A percentile compares a stretch with the other conserved stretches of the same genome.
Conservation (phyloP, 495 filamentous ascomycete genomes). For the Aspergillus sclerotioniger region DNA sequence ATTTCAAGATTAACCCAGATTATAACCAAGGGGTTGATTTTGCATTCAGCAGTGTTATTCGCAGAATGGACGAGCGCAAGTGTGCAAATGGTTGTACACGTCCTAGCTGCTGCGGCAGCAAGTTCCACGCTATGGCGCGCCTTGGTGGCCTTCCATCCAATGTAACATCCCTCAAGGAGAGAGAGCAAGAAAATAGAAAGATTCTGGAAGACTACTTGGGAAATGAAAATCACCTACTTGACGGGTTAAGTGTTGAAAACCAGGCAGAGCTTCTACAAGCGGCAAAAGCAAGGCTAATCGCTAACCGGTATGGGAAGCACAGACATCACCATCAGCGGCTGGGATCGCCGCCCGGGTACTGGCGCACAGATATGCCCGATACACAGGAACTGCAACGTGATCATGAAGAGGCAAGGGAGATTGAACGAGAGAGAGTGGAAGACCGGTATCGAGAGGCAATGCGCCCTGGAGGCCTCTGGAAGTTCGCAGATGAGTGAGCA, state of each 20-base stretch:
- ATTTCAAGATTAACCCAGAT: conserved; percentile 84
- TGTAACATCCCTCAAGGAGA: conserved; percentile 19
- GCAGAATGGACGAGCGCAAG: conserved; percentile 68
- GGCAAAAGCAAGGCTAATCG: conserved; percentile 64
- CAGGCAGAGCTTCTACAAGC: conserved; percentile 59
- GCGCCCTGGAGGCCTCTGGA: conserved; percentile 69
- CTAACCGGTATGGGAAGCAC: conserved; percentile 73
- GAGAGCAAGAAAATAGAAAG: conserved; percentile 45
- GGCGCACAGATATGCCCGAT: conserved; percentile 81
- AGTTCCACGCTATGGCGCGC: conserved; percentile 64
- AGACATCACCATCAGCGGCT: conserved; percentile 67
- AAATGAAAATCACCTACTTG: conserved; percentile 41
- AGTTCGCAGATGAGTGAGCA: conserved; percentile 73
- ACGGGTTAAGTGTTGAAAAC: conserved; percentile 47
- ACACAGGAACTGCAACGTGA: conserved; percentile 74
- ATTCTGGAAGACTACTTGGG: conserved; percentile 70
- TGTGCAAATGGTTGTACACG: conserved; percentile 77
- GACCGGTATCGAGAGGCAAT: conserved; percentile 80
- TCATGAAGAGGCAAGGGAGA: conserved; percentile 55
- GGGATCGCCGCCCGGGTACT: conserved; percentile 79
- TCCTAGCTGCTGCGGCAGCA: conserved; percentile 71
- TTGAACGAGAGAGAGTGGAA: conserved; percentile 61
- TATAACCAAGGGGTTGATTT: conserved; percentile 70
- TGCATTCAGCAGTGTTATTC: conserved; percentile 73
- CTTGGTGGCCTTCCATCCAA: conserved; percentile 30